Conservation (phyloP, 225 moss, liverwort and hornwort species). For the Physcomitrellopsis africana region DNA sequence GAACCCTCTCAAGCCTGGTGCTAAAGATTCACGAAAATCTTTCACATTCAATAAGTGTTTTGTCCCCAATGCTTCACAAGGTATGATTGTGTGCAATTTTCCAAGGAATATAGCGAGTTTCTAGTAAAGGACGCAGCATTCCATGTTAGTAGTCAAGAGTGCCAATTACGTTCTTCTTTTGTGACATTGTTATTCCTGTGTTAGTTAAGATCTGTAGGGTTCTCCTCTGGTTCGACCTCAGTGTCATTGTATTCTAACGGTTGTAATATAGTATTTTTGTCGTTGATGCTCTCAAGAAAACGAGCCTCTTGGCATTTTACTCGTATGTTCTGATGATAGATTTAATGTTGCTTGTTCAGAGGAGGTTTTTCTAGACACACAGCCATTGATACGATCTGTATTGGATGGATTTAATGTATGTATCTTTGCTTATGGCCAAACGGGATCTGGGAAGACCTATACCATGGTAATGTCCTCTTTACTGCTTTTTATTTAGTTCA, state of each 20-base stretch:
- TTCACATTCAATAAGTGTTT: constrained; percentile 59
- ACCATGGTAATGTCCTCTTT: constrained; percentile 55
- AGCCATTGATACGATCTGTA: constrained; percentile 84
- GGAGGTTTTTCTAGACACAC: constrained; percentile 77
- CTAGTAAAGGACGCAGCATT: background rate
- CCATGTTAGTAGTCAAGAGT: background rate
- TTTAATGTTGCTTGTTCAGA: constrained; percentile 39
- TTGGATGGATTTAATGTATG: constrained; percentile 91
- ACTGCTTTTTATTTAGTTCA: too few relatives aligned
- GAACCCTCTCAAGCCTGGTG: constrained; percentile 47
- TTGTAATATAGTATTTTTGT: background rate
- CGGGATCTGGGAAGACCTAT: constrained; percentile 83
- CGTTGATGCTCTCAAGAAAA: background rate
- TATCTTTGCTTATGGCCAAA: constrained; percentile 91
- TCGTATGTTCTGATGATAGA: constrained; percentile 16
- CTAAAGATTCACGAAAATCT: constrained; percentile 52
- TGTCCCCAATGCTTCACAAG: constrained; percentile 49
- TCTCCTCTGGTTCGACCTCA: background rate
- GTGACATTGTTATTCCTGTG: too few relatives aligned
- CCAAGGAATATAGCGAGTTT: constrained; percentile 2
- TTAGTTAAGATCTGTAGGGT: background rate
- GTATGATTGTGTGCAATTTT: constrained; percentile 26
- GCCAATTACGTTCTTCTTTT: background rate
- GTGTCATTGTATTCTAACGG: background rate
- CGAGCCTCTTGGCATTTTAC: background rate